These are phyloP conservation scores for Kregervanrija delftensis DNA, from an alignment of 805 yeast species.

Conservation along the genomic window DNA sequence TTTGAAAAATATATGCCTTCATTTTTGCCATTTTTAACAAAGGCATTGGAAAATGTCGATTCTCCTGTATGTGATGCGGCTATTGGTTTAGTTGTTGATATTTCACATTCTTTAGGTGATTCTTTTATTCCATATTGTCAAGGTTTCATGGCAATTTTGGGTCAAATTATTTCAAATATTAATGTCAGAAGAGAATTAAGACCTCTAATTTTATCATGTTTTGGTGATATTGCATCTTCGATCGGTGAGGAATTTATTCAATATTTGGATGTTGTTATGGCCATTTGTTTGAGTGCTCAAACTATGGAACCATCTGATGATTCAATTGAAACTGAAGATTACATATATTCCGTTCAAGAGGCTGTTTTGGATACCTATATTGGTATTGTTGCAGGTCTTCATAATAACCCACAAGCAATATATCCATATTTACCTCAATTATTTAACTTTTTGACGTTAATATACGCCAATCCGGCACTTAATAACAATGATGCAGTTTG, in stretches of 20 bases:
- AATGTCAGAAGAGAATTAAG: slow-evolving; percentile 73
- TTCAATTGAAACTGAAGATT: slow-evolving; percentile 71
- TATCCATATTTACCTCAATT: slow-evolving; percentile 61
- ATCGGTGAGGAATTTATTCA: slow-evolving; percentile 72
- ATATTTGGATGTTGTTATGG: slow-evolving; percentile 74
- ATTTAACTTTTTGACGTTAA: slow-evolving; percentile 56
- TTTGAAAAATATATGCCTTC: slow-evolving; percentile 74
- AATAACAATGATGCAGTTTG: slow-evolving; percentile 61
- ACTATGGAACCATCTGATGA: slow-evolving; percentile 53
- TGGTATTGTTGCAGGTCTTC: slow-evolving; percentile 89
- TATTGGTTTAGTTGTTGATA: slow-evolving; percentile 91
- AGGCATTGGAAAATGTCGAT: slow-evolving; percentile 76
- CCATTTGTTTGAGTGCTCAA: slow-evolving; percentile 64
- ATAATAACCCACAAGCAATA: slow-evolving; percentile 57
- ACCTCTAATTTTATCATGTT: slow-evolving; percentile 84
- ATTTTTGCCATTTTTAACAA: slow-evolving; percentile 75
- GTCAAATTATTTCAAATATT: slow-evolving; percentile 59
- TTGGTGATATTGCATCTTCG: slow-evolving; percentile 92
- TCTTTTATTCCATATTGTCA: slow-evolving; percentile 68
- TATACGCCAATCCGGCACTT: slow-evolving; percentile 56
- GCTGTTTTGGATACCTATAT: slow-evolving; percentile 94
- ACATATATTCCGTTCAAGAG: slow-evolving; percentile 65
- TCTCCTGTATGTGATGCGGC: slow-evolving; percentile 83
- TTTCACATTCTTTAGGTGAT: slow-evolving; percentile 79
- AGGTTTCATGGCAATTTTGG: slow-evolving; percentile 77